Conservation (phyloP, 495 filamentous ascomycete genomes). For the Penicillium coprophilum region DNA sequence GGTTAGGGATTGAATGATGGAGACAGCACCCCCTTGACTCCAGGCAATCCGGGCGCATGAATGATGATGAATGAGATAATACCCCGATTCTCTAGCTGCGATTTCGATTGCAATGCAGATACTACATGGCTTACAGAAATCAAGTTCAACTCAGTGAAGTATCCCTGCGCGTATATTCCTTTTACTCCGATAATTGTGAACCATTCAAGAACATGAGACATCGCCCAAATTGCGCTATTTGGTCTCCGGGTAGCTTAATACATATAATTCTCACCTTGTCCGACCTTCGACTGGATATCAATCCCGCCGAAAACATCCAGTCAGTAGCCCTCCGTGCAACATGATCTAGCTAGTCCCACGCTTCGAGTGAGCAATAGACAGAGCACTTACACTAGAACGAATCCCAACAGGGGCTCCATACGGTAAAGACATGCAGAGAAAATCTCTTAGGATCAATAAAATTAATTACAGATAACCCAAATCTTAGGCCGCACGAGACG, state of each 20-base stretch:
- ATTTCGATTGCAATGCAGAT: slow-evolving; percentile 1
- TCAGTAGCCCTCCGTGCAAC: slow-evolving; percentile 3
- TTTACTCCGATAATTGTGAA: not conserved
- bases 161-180: not conserved
- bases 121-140: slow-evolving; percentile 2
- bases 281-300: slow-evolving; percentile 8
- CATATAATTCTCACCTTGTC: slow-evolving; percentile 8
- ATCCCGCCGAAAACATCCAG: slow-evolving; percentile 9
- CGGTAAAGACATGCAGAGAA: not conserved
- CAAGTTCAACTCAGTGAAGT: not conserved
- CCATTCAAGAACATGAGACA: not conserved
- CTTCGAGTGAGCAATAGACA: not conserved
- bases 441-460: not conserved
- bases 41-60: slow-evolving; percentile 7
- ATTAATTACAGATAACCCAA: too few relatives aligned
- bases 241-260: slow-evolving; percentile 1
- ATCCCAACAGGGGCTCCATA: not conserved
- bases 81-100: slow-evolving; percentile 13
- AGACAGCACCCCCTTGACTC: not conserved
- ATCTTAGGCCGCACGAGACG: too few relatives aligned
- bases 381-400: not conserved
- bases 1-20: not conserved
- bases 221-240: not conserved
- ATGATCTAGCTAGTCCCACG: not conserved
- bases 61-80: slow-evolving; percentile 27